phyloP scores from a whole-genome alignment of 2,329 filamentous ascomycete species.

The Fusarium tricinctum region DNA sequence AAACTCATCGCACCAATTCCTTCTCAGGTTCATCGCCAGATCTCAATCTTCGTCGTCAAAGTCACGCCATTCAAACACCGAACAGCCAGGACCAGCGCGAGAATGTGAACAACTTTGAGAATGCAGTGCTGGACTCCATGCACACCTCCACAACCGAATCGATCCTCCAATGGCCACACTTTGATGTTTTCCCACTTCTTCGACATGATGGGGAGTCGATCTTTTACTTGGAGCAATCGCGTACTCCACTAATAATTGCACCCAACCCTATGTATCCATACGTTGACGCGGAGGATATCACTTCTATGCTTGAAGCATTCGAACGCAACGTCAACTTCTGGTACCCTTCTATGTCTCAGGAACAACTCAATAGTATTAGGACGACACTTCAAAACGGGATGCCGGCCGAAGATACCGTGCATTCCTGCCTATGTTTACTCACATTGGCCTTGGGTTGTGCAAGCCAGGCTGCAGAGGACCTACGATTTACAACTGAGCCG shows the following conservation, averaged over 20 bases:
- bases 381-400: conserved; percentile 52
- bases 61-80: conserved; percentile 45
- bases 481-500: conserved; percentile 40
- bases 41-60: conserved; percentile 40
- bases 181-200: conserved; percentile 60
- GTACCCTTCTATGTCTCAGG: conserved; percentile 64
- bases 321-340: conserved; percentile 65
- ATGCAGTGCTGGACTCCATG: conserved; percentile 64
- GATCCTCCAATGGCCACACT: conserved; percentile 66
- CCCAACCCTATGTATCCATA: conserved; percentile 59
- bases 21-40: conserved; percentile 46
- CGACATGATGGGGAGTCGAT: conserved; percentile 60
- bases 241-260: conserved; percentile 54
- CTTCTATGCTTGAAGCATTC: conserved; percentile 60
- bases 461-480: conserved; percentile 56
- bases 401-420: conserved; percentile 55
- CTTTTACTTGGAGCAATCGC: conserved; percentile 62
- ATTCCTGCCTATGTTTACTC: conserved; percentile 60
- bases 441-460: conserved; percentile 64
- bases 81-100: conserved; percentile 39
- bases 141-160: conserved; percentile 66
- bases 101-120: conserved; percentile 55
- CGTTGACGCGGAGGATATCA: conserved; percentile 58
- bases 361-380: conserved; percentile 54
- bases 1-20: conserved; percentile 37